These are phyloP conservation scores for Heliamphora pulchella DNA, from an alignment of 179 eudicot species.

Conservation along the genomic window DNA sequence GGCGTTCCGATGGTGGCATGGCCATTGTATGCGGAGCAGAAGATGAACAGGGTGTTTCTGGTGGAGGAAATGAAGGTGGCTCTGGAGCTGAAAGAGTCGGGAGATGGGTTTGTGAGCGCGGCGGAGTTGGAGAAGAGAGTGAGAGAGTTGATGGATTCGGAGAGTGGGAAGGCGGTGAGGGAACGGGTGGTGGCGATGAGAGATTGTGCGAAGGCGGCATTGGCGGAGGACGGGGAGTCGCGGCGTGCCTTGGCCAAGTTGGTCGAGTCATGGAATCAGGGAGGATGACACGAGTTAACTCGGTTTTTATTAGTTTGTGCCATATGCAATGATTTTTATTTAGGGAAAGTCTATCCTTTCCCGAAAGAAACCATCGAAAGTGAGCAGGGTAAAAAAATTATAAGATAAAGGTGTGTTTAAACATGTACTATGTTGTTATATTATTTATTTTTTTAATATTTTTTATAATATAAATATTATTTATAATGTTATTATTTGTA, in stretches of 20 bases:
- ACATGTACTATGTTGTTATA: no score
- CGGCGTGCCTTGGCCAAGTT: constrained; percentile 17
- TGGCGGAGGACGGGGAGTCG: constrained; percentile 28
- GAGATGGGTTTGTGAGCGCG: constrained; percentile 21
- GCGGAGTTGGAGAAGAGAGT: constrained; percentile 26
- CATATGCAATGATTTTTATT: no score
- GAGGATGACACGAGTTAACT: no score
- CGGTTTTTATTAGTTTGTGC: no score
- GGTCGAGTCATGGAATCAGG: constrained; percentile 12
- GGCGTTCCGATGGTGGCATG: constrained; percentile 48
- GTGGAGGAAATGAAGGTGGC: constrained; percentile 41
- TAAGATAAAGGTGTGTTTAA: no score
- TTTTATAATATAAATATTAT: no score
- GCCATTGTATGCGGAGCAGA: constrained; percentile 57
- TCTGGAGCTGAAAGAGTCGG: constrained; percentile 11
- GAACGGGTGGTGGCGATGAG: constrained; percentile 20
- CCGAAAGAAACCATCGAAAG: no score
- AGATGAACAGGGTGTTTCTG: constrained; percentile 29
- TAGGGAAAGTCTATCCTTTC: no score
- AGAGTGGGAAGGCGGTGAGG: constrained; percentile 13
- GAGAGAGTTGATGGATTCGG: constrained; percentile 26
- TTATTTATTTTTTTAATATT: no score
- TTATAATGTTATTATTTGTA: no score
- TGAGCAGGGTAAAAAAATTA: no score
- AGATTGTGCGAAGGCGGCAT: constrained; percentile 24